Conservation (phyloP, 352 stramenopile species). For the Phytophthora constricta region DNA sequence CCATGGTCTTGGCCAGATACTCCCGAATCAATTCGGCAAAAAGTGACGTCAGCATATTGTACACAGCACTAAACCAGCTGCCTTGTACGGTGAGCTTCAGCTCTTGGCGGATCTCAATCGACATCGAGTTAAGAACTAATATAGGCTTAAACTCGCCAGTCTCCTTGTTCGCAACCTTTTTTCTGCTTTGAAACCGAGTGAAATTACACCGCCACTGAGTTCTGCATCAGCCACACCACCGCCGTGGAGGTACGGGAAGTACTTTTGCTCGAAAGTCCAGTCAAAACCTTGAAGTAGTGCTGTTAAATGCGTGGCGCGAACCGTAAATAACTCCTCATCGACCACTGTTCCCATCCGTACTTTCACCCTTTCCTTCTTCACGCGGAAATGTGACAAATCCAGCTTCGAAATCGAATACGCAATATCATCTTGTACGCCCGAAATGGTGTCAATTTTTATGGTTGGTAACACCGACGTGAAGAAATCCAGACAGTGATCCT, state of each 20-base stretch:
- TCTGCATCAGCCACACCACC: slow-evolving; percentile 76
- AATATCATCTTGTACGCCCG: slow-evolving; percentile 75
- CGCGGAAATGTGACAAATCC: slow-evolving; percentile 82
- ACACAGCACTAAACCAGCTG: slow-evolving; percentile 87
- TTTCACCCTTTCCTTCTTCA: slow-evolving; percentile 88
- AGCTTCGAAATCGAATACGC: slow-evolving; percentile 82
- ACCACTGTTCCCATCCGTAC: slow-evolving; percentile 82
- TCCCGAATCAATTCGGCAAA: slow-evolving; percentile 84
- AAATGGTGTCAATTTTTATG: slow-evolving; percentile 86
- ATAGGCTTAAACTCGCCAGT: slow-evolving; percentile 74
- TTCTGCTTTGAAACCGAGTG: slow-evolving; percentile 84
- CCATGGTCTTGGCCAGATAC: slow-evolving; percentile 87
- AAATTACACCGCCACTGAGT: slow-evolving; percentile 76
- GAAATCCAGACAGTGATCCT: slow-evolving; percentile 87
- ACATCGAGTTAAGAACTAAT: slow-evolving; percentile 83
- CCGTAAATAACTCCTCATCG: slow-evolving; percentile 83
- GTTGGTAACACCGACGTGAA: slow-evolving; percentile 86
- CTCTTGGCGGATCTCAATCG: slow-evolving; percentile 85
- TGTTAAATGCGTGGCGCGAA: slow-evolving; percentile 77
- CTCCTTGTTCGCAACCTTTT: slow-evolving; percentile 57
- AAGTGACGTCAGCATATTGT: slow-evolving; percentile 80
- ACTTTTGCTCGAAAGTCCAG: slow-evolving; percentile 88
- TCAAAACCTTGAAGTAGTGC: slow-evolving; percentile 83
- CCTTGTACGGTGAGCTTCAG: slow-evolving; percentile 84
- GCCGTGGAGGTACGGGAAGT: slow-evolving; percentile 88